Evolutionary conservation across 1,284 basidiomycete genomes (phyloP).

Genomic region (Ustilago nuda): DNA sequence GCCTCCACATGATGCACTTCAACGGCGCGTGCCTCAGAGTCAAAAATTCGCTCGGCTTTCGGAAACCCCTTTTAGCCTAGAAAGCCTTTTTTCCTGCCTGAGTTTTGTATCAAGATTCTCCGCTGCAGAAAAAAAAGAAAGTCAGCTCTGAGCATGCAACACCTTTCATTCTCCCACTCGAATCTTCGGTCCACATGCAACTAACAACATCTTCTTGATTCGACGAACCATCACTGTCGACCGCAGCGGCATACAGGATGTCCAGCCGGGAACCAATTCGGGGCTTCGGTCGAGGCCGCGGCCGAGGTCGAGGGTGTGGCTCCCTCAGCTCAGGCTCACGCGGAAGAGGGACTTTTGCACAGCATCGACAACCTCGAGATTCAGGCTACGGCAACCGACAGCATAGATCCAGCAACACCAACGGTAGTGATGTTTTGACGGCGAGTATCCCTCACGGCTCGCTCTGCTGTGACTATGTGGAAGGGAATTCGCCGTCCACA

Average conservation of each 20-base stretch:
- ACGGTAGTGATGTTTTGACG: not conserved
- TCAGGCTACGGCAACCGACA: conserved; percentile 30
- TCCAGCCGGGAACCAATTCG: conserved; percentile 9
- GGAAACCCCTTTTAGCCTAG: conserved; percentile 26
- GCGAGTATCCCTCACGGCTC: conserved; percentile 15
- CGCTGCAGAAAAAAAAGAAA: not conserved
- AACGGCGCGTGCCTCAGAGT: not conserved
- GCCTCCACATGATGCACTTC: conserved; percentile 10
- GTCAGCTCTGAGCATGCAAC: not conserved
- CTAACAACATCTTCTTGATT: not conserved
- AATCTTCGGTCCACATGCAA: not conserved
- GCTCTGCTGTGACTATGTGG: conserved; percentile 40
- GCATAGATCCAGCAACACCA: not conserved
- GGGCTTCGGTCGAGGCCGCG: conserved; percentile 16
- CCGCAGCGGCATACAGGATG: conserved; percentile 9
- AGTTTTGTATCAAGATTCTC: not conserved
- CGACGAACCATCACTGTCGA: not conserved
- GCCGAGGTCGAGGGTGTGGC: conserved; percentile 20
- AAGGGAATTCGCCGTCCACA: conserved; percentile 31
- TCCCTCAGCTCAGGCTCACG: conserved; percentile 8
- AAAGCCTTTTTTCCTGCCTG: conserved; percentile 1
- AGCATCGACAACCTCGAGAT: conserved; percentile 42
- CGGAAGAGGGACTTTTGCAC: conserved; percentile 27
- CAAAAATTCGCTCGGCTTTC: conserved; percentile 22
- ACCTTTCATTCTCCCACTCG: not conserved